Base-by-base conservation (phyloP, 2,329 filamentous ascomycete species). In the Exserohilum rostratum region DNA sequence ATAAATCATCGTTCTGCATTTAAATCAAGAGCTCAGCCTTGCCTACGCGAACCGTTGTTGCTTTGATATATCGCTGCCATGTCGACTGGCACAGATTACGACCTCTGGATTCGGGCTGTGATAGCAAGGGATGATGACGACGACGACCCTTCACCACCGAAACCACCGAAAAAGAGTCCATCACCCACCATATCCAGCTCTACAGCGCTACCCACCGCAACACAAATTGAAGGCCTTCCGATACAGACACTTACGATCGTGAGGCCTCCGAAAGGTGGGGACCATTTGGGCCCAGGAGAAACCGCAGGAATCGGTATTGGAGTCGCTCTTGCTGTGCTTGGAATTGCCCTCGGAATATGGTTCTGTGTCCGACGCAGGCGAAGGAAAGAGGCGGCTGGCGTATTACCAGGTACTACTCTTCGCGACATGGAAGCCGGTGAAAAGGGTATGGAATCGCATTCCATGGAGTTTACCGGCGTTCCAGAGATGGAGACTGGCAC, bases 251-350 rank as follows among this genome's bases (percentile, higher is more conserved):
- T 22, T 10, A 17, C 33, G 29, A 17, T 12, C 34, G 6, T 13
- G 20, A 20, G 11, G 17, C 15, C 5, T 20, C 3, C 18, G 20
- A 47, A 15, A 6, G 17, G 27, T 20, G 22, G 20, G 15, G 2
- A 37, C 13, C 49, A 50, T n/a, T 50, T 65, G 6, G 49, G 55
- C 15, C 22, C 44, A n/a, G 61, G 52, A 9, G 54, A 57, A n/a
- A 53, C 56, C 20, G 56, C 55, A 12, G 61, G 64, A 9, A 60
- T 66, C 13, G 64, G 64, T 20, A 33, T 65, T 18, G 64, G 55
- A 34, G 56, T 60, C n/a, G 59, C 61, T 3, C 10, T 60, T 2
- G 39, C 46, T 6, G 39, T 61, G 5, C 57, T 64, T 30, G 22
- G 63, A 25, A 40, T 59, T 31, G 42, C 53, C 12, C 42, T 61